A percentile compares a stretch with the other conserved stretches of the same genome.
Evolutionary conservation across 2,329 filamentous ascomycete genomes (phyloP).

Genomic region (Trichoderma sp.): DNA sequence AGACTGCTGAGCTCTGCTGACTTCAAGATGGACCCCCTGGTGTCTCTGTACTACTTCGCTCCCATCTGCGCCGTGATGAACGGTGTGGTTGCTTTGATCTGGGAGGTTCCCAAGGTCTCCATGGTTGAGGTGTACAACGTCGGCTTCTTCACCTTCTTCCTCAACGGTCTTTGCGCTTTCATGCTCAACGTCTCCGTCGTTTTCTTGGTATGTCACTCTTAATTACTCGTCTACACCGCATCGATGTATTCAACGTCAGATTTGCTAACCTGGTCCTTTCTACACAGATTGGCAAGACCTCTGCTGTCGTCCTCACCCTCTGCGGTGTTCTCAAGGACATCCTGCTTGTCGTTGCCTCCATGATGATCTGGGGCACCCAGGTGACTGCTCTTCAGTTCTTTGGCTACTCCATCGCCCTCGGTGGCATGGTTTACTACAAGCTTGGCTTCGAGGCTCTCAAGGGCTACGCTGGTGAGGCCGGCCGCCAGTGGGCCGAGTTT

Average conservation of each 20-base stretch:
- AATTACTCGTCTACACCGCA: background rate
- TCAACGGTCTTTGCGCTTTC: constrained; percentile 77
- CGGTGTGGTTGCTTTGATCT: constrained; percentile 66
- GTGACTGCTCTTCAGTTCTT: constrained; percentile 76
- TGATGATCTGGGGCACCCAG: constrained; percentile 76
- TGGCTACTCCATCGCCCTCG: constrained; percentile 76
- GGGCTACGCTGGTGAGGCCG: constrained; percentile 69
- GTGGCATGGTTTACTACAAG: constrained; percentile 75
- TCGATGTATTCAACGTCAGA: background rate
- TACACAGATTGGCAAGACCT: constrained; percentile 80
- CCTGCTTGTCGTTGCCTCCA: constrained; percentile 73
- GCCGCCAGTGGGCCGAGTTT: constrained; percentile 82
- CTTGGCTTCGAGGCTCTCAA: constrained; percentile 79
- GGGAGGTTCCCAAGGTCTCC: constrained; percentile 68
- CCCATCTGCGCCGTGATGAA: constrained; percentile 83
- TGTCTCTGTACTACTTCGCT: constrained; percentile 87
- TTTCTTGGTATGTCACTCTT: constrained; percentile 63
- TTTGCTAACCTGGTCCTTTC: constrained; percentile 28
- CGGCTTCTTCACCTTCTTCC: constrained; percentile 67
- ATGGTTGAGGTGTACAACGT: constrained; percentile 71
- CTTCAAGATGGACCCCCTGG: constrained; percentile 89
- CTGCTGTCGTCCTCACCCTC: constrained; percentile 79
- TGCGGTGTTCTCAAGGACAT: constrained; percentile 89
- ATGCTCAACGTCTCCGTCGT: constrained; percentile 82
- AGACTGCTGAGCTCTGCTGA: constrained; percentile 76